Base-by-base conservation (phyloP, 2,329 filamentous ascomycete genomes). In the Calonectria ilicicola region DNA sequence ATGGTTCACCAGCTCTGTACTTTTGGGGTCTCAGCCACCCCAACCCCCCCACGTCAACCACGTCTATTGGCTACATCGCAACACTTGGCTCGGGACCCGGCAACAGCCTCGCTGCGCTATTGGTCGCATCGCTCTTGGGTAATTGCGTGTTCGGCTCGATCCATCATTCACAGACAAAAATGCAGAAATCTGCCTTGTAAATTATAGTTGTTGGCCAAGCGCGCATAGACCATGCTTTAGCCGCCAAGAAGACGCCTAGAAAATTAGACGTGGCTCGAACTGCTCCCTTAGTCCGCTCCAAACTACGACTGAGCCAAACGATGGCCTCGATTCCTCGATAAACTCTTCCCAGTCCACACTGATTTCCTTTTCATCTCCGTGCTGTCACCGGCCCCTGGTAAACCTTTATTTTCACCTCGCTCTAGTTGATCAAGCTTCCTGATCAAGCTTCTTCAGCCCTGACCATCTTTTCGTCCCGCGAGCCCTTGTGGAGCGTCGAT, bases 401-500 rank as follows among this genome's bases (percentile, higher is more conserved):
- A 38, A 40, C 35, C 40, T 32, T 40, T 60, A 60, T 26, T 60
- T 60, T 58, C 53, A 38, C 53, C 29, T 60, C 29, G 9, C 21
- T 60, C 53, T 26, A 40, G 32, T 17, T 35, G 15, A 58, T 40
- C 32, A 60, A 21, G 8, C 21, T 64, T 35, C 49, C 23, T 17
- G 23, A 38, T 66, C 62, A 67, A 56, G 27, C 69, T 32, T 69
- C 63, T 21, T 65, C 71, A 58, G 42, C 63, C 17, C 67, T 47
- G 51, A 73, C 56, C 60, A 73, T 69, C 51, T 76, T 77, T 56
- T 79, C 76, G 44, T 80, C 71, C 71, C 69, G 67, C 27, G 70
- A 70, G 12, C 77, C 78, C 62, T 79, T 75, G 69, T 83, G 81
- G 63, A 84, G 74, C 29, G 79, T 82, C 64, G 81, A 79, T 10